Conservation (phyloP, 2,329 filamentous ascomycete species). For the Aspergillus fischeri region DNA sequence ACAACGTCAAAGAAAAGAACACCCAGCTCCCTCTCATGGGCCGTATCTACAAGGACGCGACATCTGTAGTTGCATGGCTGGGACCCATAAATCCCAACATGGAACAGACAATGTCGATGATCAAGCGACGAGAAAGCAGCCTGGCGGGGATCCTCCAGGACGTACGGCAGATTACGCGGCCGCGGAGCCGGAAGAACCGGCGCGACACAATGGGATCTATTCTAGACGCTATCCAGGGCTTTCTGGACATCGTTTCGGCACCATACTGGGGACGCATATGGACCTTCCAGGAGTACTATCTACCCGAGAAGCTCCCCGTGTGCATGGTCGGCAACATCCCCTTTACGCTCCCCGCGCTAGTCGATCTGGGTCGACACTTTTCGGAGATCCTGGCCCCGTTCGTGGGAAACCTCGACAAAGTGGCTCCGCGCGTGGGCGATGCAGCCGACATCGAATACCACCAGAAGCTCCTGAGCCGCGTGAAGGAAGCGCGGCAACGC, state of each 20-base stretch:
- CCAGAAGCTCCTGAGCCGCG: neutral
- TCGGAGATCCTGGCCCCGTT: neutral
- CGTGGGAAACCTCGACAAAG: neutral
- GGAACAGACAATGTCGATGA: constrained; percentile 1
- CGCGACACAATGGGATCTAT: neutral
- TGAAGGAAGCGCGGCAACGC: neutral
- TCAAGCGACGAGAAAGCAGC: neutral
- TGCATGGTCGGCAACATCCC: constrained; percentile 2
- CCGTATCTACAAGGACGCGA: constrained; percentile 2
- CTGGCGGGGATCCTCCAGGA: neutral
- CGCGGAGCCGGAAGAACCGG: neutral
- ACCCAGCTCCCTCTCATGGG: constrained; percentile 6
- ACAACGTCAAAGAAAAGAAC: constrained; percentile 1
- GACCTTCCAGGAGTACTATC: constrained; percentile 9
- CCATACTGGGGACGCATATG: constrained; percentile 7
- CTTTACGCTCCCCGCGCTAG: neutral
- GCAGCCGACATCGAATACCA: constrained; percentile 2
- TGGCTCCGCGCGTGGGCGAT: constrained; percentile 1
- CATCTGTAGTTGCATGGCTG: constrained; percentile 1
- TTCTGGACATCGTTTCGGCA: neutral
- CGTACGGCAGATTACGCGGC: neutral
- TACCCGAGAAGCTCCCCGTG: neutral
- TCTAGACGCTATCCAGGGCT: neutral
- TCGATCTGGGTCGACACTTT: neutral
- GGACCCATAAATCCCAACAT: neutral